Evolutionary conservation across 2,329 filamentous ascomycete genomes (phyloP).

Genomic region (Trichoderma koningii): DNA sequence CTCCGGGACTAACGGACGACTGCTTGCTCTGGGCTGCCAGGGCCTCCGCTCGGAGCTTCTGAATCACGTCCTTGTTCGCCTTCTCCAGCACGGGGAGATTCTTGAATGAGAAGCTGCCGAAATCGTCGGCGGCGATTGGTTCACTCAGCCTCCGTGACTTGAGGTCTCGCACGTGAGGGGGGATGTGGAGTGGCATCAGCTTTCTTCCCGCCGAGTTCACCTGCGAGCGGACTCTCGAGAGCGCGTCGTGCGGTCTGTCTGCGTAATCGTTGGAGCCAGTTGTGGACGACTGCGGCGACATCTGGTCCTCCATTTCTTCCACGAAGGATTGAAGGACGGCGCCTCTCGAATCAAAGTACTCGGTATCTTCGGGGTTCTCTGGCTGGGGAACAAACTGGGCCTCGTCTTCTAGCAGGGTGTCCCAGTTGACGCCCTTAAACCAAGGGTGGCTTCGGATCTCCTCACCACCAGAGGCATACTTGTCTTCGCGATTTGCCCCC

Average conservation of each 20-base stretch:
- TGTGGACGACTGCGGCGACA: conserved; percentile 69
- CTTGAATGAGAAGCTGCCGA: conserved; percentile 95
- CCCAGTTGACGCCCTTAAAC: conserved; percentile 88
- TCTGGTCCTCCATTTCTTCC: conserved; percentile 90
- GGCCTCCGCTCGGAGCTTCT: conserved; percentile 90
- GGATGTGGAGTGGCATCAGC: conserved; percentile 93
- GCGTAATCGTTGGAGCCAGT: conserved; percentile 71
- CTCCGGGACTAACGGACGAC: conserved; percentile 47
- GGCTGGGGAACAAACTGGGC: conserved; percentile 92
- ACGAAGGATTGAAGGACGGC: conserved; percentile 90
- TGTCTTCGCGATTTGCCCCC: conserved; percentile 83
- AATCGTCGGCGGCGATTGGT: conserved; percentile 85
- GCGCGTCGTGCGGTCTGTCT: conserved; percentile 89
- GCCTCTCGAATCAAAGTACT: conserved; percentile 93
- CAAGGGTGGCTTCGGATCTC: conserved; percentile 89
- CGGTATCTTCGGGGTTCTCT: conserved; percentile 94
- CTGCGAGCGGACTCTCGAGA: conserved; percentile 85
- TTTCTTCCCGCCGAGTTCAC: conserved; percentile 84
- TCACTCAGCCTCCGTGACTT: conserved; percentile 88
- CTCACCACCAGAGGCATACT: conserved; percentile 78
- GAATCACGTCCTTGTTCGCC: conserved; percentile 97
- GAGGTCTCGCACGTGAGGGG: conserved; percentile 89
- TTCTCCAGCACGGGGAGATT: conserved; percentile 95
- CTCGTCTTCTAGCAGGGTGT: conserved; percentile 87
- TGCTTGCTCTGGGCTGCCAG: conserved; percentile 67